Percentiles rank a stretch among this genome's conserved stretches.
phyloP scores from a whole-genome alignment of 2,329 filamentous ascomycete species.

The Arthrinium phaeospermum region DNA sequence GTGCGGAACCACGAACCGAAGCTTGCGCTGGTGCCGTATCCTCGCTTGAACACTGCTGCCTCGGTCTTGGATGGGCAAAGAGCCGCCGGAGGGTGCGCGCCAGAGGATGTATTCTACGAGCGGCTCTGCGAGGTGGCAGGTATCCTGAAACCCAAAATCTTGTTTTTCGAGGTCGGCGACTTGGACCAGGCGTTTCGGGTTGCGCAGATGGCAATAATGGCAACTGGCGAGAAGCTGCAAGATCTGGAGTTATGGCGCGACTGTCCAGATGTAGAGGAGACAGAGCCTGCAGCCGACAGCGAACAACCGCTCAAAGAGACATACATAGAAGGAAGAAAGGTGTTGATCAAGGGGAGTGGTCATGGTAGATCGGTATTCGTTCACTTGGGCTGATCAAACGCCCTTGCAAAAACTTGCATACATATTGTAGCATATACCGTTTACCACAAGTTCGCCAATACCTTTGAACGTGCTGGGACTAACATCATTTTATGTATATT shows the following conservation, averaged over 20 bases:
- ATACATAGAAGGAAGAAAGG: constrained; percentile 30
- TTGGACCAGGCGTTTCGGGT: constrained; percentile 71
- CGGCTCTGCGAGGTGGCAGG: constrained; percentile 63
- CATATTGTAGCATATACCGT: neutral
- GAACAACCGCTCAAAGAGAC: neutral
- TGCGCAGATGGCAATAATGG: constrained; percentile 49
- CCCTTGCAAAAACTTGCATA: neutral
- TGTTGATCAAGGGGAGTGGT: constrained; percentile 54
- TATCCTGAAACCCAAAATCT: constrained; percentile 54
- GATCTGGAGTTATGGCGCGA: constrained; percentile 76
- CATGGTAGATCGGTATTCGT: constrained; percentile 53
- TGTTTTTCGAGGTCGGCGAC: constrained; percentile 77
- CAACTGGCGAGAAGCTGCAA: constrained; percentile 35
- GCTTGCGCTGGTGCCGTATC: constrained; percentile 73
- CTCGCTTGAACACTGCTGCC: neutral
- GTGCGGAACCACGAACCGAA: constrained; percentile 84
- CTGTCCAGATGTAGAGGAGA: constrained; percentile 54
- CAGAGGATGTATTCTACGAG: constrained; percentile 69
- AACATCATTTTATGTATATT: neutral
- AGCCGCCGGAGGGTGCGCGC: constrained; percentile 26
- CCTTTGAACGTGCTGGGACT: neutral
- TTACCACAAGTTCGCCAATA: neutral
- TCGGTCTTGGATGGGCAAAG: neutral
- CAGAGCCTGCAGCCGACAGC: constrained; percentile 31
- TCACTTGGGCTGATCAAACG: constrained; percentile 17